phyloP scores from a whole-genome alignment of 352 stramenopile genomes.

The Phytophthora niederhauseri region DNA sequence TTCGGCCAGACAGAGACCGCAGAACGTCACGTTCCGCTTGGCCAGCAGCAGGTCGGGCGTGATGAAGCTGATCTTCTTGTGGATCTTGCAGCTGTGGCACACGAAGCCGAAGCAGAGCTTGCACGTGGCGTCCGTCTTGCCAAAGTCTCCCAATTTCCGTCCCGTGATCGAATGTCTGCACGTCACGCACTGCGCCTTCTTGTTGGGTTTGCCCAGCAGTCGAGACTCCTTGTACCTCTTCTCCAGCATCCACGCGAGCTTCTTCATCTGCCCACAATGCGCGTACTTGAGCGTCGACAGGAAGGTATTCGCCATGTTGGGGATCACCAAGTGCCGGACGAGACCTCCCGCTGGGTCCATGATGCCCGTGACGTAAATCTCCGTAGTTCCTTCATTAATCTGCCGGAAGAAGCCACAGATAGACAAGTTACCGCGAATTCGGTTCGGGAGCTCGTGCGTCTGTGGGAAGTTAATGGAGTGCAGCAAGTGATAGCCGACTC shows the following conservation, averaged over 20 bases:
- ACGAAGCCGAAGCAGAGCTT: slow-evolving; percentile 40
- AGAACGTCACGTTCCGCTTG: slow-evolving; percentile 43
- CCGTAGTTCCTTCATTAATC: slow-evolving; percentile 6
- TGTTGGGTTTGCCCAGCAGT: slow-evolving; percentile 22
- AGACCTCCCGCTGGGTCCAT: slow-evolving; percentile 38
- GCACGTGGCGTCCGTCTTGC: slow-evolving; percentile 39
- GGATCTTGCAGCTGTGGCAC: slow-evolving; percentile 40
- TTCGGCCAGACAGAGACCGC: slow-evolving; percentile 29
- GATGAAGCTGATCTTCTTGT: slow-evolving; percentile 48
- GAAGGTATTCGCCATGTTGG: slow-evolving; percentile 28
- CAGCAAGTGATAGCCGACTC: slow-evolving; percentile 50
- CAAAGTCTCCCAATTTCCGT: slow-evolving; percentile 30
- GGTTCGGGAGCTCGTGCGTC: slow-evolving; percentile 23
- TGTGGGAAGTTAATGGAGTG: slow-evolving; percentile 40
- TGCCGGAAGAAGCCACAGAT: slow-evolving; percentile 39
- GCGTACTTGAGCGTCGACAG: slow-evolving; percentile 28
- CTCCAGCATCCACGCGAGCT: slow-evolving; percentile 42
- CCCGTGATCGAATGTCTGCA: slow-evolving; percentile 24
- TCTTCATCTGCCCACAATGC: slow-evolving; percentile 47
- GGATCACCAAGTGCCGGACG: slow-evolving; percentile 25
- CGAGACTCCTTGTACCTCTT: slow-evolving; percentile 34
- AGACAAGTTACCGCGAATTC: slow-evolving; percentile 31
- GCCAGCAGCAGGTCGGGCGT: slow-evolving; percentile 30
- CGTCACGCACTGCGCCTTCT: slow-evolving; percentile 31
- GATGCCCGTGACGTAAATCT: slow-evolving; percentile 38